These are phyloP conservation scores for Hyaloscypha finlandica DNA, from an alignment of 495 filamentous ascomycete genomes.

Conservation along the genomic window DNA sequence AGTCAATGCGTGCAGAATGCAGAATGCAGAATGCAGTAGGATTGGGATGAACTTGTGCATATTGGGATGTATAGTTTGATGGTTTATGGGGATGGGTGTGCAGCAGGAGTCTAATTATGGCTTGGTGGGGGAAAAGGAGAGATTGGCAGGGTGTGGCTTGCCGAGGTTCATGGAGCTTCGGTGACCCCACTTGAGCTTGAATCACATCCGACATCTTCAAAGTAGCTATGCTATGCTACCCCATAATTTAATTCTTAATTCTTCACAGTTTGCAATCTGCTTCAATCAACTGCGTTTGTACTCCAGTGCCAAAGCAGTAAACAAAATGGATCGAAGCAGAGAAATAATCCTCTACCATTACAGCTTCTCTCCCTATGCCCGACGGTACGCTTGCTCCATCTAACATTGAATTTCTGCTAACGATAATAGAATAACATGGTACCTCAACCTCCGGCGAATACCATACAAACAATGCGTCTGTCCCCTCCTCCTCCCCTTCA, in stretches of 20 bases:
- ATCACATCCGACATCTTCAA: background rate
- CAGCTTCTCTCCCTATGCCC: slow-evolving; percentile 57
- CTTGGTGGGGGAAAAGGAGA: background rate
- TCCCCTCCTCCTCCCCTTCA: slow-evolving; percentile 14
- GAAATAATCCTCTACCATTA: slow-evolving; percentile 58
- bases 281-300: too few relatives aligned
- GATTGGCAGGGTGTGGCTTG: background rate
- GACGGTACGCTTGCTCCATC: slow-evolving; percentile 13
- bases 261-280: too few relatives aligned
- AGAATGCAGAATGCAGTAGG: background rate
- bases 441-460: slow-evolving; percentile 58
- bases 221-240: too few relatives aligned
- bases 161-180: background rate
- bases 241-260: background rate
- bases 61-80: background rate
- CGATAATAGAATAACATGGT: slow-evolving; percentile 56
- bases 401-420: background rate
- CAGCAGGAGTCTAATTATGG: background rate
- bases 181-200: background rate
- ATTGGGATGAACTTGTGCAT: background rate
- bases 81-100: background rate
- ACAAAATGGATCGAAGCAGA: slow-evolving; percentile 19
- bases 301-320: background rate
- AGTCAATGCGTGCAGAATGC: background rate
- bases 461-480: slow-evolving; percentile 58